A percentile compares a stretch with the other conserved stretches of the same genome.
Conservation (phyloP, 129 eudicot species). For the Ambrosia artemisiifolia region DNA sequence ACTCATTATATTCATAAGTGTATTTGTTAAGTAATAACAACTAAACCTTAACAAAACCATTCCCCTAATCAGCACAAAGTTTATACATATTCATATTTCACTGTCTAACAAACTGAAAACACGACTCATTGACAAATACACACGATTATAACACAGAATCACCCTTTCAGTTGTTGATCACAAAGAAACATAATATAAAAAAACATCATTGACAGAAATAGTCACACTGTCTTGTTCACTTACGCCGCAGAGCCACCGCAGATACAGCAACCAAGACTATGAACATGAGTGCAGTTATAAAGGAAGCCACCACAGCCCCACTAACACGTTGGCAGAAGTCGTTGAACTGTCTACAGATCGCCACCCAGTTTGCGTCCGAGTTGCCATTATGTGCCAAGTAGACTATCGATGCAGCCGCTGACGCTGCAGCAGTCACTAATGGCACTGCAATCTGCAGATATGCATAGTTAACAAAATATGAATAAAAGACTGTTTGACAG, state of each 20-base stretch:
- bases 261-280: constrained; percentile 62
- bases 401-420: constrained; percentile 72
- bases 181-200: not conserved
- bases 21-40: too few relatives aligned
- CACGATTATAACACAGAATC: not conserved
- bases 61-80: too few relatives aligned
- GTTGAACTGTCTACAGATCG: constrained; percentile 69
- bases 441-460: constrained; percentile 33
- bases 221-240: constrained; percentile 21
- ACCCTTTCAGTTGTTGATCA: constrained; percentile 8
- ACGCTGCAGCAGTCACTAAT: constrained; percentile 56
- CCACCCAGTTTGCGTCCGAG: constrained; percentile 56
- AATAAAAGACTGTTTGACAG: not conserved
- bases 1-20: too few relatives aligned
- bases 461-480: not conserved
- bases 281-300: constrained; percentile 53
- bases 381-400: constrained; percentile 88
- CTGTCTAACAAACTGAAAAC: too few relatives aligned
- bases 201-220: not conserved
- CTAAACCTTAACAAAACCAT: too few relatives aligned
- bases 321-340: constrained; percentile 72
- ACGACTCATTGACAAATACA: not conserved
- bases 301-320: constrained; percentile 84
- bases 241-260: constrained; percentile 54
- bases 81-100: too few relatives aligned